Evolutionary conservation across 2,329 filamentous ascomycete genomes (phyloP), one percentile per base, ranked within the genome.

Genomic region (Aureobasidium vineae): DNA sequence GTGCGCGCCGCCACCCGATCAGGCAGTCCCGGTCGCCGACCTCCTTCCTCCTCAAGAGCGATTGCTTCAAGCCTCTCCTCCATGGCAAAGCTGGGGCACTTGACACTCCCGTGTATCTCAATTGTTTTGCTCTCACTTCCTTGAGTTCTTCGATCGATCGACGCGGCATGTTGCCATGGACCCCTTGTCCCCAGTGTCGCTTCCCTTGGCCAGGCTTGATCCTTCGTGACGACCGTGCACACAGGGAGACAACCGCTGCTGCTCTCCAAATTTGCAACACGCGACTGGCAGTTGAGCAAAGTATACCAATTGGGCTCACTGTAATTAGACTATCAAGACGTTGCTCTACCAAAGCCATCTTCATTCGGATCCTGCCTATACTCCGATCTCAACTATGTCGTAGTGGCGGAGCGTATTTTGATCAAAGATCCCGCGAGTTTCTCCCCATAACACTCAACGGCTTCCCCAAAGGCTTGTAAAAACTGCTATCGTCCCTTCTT

Each of bases 171-270:
- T 61, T 61, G 59, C 59, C n/a, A 63, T 63, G 59, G 41, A 41
- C 59, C 59, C 59, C 59, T 63, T 40, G 43, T 40, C 21, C 33
- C 54, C 10, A 26, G n/a, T 49, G 40, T 61, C 41, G 33, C 47
- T 28, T 38, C 59, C 59, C 45, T 63, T 63, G 21, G 59, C 59
- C 45, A 52, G 59, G 59, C 59, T 63, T 61, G 57, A 47, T 61
- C 57, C 57, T 61, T 49, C 43, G 43, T 28, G 57, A 61, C 28
- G 43, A 61, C 57, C 59, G 59, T 63, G 59, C 59, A 21, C 59
- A 49, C 16, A 50, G 45, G 59, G 59, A 52, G 45, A 38, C 4
- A 49, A 49, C 57, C 57, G 57, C 57, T 61, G 40, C 57, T n/a
- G 33, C 23, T 43, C 21, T 60, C n/a, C 40, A 33, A 40, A 28